Evolutionary conservation across 2,329 filamentous ascomycete species (phyloP).

Genomic region (Xylariomycetidae sp.): DNA sequence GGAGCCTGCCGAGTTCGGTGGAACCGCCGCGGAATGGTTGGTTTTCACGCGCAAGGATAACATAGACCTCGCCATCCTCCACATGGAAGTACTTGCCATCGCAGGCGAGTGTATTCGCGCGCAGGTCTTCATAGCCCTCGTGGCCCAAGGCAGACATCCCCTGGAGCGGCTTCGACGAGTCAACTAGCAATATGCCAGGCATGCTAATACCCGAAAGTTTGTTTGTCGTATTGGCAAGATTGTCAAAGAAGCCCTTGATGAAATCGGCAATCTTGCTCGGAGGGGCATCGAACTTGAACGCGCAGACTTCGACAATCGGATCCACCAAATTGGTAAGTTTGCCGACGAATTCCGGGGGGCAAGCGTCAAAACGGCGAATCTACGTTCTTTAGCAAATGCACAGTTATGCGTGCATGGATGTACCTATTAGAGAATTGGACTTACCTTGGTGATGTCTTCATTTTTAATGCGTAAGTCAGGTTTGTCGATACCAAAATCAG

Average conservation of each 20-base stretch:
- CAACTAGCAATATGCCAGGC: constrained; percentile 71
- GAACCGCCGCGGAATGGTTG: constrained; percentile 64
- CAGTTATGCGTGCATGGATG: too few relatives aligned
- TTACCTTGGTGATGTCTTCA: too few relatives aligned
- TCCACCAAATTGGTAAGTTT: constrained; percentile 67
- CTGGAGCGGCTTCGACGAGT: constrained; percentile 65
- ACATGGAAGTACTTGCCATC: too few relatives aligned
- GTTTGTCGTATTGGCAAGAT: constrained; percentile 51
- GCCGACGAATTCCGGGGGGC: constrained; percentile 57
- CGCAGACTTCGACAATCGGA: constrained; percentile 71
- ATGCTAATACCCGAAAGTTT: constrained; percentile 65
- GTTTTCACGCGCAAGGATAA: constrained; percentile 72
- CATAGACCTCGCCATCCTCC: constrained; percentile 71
- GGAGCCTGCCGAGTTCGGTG: constrained; percentile 63
- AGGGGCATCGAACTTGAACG: constrained; percentile 50
- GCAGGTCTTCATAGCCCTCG: too few relatives aligned
- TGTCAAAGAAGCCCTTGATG: constrained; percentile 63
- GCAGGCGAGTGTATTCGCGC: too few relatives aligned
- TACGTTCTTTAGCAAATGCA: constrained; percentile 25
- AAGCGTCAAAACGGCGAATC: constrained; percentile 60
- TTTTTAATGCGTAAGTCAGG: constrained; percentile 77
- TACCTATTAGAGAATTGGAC: too few relatives aligned
- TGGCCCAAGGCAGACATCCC: constrained; percentile 55
- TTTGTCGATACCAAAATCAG: constrained; percentile 80
- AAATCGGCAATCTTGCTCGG: constrained; percentile 34